These are phyloP conservation scores for Withania somnifera DNA, from an alignment of 305 asterid species.

Conservation along the genomic window DNA sequence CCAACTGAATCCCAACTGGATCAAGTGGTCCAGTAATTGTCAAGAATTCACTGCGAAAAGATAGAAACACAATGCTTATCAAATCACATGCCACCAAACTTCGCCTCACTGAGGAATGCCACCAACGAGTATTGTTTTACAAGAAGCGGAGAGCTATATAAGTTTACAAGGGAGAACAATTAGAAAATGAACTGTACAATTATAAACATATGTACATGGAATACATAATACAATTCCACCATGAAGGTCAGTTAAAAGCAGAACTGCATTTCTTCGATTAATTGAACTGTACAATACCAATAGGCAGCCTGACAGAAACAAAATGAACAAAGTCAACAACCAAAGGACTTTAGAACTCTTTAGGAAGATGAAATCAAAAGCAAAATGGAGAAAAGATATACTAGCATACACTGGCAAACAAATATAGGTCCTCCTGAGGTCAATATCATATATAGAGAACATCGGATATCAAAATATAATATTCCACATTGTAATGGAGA, in stretches of 20 bases:
- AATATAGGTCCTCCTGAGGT: neutral
- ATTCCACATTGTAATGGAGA: neutral
- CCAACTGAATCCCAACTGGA: neutral
- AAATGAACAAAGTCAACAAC: neutral
- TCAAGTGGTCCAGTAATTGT: neutral
- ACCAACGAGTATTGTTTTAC: neutral
- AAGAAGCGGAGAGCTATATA: neutral
- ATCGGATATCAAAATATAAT: neutral
- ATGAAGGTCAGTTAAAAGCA: neutral
- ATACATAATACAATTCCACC: neutral
- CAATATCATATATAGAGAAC: neutral
- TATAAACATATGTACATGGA: neutral
- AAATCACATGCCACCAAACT: neutral
- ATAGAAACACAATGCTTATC: neutral
- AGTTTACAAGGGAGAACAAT: neutral
- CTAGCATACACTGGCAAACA: neutral
- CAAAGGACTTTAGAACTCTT: neutral
- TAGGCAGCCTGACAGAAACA: slow-evolving; percentile 1
- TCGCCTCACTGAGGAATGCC: neutral
- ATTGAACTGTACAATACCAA: neutral
- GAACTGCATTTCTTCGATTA: neutral
- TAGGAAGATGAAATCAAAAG: neutral
- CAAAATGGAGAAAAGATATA: neutral
- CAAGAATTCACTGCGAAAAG: neutral
- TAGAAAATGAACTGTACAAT: neutral